Evolutionary conservation across 176 grass and related monocot genomes (phyloP).

Genomic region (Carex parvula): DNA sequence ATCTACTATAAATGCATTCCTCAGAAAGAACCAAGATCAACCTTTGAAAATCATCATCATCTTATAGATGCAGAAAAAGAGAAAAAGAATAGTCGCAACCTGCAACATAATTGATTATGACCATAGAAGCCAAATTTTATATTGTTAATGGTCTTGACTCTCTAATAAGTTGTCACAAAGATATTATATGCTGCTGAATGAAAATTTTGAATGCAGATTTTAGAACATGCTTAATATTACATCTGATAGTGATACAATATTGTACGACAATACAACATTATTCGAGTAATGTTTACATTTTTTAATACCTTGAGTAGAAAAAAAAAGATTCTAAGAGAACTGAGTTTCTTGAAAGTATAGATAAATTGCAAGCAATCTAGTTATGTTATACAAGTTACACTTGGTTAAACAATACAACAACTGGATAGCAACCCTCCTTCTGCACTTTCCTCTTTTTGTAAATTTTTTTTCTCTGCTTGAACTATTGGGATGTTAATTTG

Average conservation of each 20-base stretch:
- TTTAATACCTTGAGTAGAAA: background rate
- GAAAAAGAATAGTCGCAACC: too few species aligned
- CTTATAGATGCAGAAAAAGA: too few species aligned
- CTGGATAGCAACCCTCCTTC: background rate
- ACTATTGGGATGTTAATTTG: background rate
- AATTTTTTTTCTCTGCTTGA: background rate
- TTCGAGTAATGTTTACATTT: background rate
- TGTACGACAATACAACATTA: background rate
- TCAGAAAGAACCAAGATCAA: too few species aligned
- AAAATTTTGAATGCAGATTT: background rate
- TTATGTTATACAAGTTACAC: constrained; percentile 4
- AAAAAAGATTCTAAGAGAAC: background rate
- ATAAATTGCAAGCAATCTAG: background rate
- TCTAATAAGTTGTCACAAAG: background rate
- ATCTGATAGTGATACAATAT: background rate
- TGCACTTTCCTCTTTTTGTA: background rate
- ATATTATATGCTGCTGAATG: background rate
- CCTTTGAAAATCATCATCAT: too few species aligned
- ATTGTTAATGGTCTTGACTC: background rate
- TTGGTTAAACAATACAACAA: background rate
- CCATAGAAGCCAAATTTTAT: background rate
- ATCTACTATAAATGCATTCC: too few species aligned
- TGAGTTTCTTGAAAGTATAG: background rate
- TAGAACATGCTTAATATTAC: background rate
- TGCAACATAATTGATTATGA: background rate